These are phyloP conservation scores for Flaveria linearis DNA, from an alignment of 129 eudicot genomes.

Conservation along the genomic window DNA sequence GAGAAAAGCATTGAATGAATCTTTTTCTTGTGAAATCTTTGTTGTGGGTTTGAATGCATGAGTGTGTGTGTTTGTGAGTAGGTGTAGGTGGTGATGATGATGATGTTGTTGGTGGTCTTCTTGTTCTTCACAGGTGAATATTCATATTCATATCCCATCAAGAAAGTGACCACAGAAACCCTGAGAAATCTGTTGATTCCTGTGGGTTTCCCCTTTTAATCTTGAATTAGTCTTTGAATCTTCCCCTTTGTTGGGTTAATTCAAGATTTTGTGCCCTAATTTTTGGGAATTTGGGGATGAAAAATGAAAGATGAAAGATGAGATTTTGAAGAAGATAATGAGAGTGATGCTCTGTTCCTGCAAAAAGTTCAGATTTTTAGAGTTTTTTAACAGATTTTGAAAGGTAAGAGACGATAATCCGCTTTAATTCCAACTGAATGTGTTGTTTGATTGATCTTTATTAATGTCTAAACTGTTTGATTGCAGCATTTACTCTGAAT, in stretches of 20 bases:
- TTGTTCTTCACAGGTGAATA: conserved; percentile 44
- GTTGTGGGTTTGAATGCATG: conserved; percentile 51
- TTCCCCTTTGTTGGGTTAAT: background rate
- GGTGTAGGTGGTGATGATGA: background rate
- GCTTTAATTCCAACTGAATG: conserved; percentile 21
- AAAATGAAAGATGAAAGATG: conserved; percentile 29
- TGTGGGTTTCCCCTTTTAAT: background rate
- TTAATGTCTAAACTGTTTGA: conserved; percentile 26
- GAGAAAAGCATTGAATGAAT: conserved; percentile 41
- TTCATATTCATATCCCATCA: conserved; percentile 14
- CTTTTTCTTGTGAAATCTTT: conserved; percentile 44
- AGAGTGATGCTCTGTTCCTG: conserved; percentile 39
- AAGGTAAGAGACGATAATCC: conserved; percentile 20
- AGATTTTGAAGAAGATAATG: conserved; percentile 37
- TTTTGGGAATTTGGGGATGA: conserved; percentile 27
- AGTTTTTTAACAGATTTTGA: conserved; percentile 22
- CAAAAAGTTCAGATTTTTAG: background rate
- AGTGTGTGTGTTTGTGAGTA: background rate
- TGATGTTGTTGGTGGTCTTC: conserved; percentile 30
- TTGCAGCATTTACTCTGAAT: conserved; percentile 37
- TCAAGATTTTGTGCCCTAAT: conserved; percentile 17
- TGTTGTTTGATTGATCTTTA: conserved; percentile 1
- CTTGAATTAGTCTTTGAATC: background rate
- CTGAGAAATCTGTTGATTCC: too few relatives aligned
- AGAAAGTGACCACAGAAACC: background rate